phyloP scores from a whole-genome alignment of 2,329 filamentous ascomycete species.

The Periconia digitata region DNA sequence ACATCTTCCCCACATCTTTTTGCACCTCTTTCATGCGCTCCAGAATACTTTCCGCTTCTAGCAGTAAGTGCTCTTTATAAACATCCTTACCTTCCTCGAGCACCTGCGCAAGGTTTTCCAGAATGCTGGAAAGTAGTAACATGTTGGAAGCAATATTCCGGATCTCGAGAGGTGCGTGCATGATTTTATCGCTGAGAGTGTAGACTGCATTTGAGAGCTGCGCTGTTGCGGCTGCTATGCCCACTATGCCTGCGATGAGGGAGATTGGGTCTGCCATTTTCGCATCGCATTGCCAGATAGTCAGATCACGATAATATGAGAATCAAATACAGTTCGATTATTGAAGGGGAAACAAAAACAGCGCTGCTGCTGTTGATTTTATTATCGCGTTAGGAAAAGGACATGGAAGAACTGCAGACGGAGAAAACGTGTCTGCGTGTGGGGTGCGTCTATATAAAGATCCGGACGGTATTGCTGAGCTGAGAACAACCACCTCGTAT shows the following conservation, averaged over 20 bases:
- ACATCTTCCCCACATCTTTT: conserved; percentile 2
- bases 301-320: no score
- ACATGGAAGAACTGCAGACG: no score
- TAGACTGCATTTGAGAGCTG: conserved; percentile 5
- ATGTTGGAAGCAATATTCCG: background rate
- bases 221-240: conserved; percentile 3
- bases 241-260: conserved; percentile 2
- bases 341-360: no score
- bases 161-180: background rate
- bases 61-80: conserved; percentile 4
- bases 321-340: no score
- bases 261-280: conserved; percentile 3
- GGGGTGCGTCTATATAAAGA: no score
- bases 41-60: background rate
- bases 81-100: conserved; percentile 1
- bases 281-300: no score
- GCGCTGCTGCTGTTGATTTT: no score
- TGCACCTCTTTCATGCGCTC: conserved; percentile 1
- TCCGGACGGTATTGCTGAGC: no score
- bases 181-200: conserved; percentile 1
- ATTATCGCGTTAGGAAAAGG: no score
- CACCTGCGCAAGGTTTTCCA: conserved; percentile 2
- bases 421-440: no score
- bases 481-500: no score
- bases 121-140: conserved; percentile 2